A percentile compares a stretch with the other conserved stretches of the same genome.
These are phyloP conservation scores for Komagataella ulmi DNA, from an alignment of 805 yeast genomes.

Conservation along the genomic window DNA sequence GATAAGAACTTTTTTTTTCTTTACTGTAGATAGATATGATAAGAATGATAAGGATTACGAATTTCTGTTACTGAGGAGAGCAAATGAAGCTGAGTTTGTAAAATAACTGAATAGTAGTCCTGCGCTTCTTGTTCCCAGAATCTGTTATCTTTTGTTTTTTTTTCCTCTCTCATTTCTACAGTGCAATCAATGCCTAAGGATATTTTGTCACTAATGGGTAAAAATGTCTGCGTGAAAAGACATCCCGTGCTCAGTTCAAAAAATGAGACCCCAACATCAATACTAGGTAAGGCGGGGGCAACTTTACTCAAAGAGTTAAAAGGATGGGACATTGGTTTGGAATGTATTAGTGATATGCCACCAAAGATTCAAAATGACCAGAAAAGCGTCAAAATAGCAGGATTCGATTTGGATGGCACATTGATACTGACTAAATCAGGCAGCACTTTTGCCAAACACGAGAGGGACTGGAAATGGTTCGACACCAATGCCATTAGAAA, in stretches of 20 bases:
- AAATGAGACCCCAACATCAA: background rate
- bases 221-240: background rate
- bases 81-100: background rate
- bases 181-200: background rate
- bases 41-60: background rate
- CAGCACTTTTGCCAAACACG: slow-evolving; percentile 36
- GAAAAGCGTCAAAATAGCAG: slow-evolving; percentile 31
- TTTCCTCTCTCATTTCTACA: background rate
- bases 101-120: no score
- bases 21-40: slow-evolving; percentile 3
- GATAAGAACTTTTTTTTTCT: slow-evolving; percentile 13
- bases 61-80: no score
- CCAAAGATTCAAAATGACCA: background rate
- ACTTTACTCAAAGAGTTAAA: background rate
- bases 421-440: slow-evolving; percentile 56
- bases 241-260: background rate
- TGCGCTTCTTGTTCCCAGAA: background rate
- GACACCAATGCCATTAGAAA: slow-evolving; percentile 13
- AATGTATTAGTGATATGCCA: slow-evolving; percentile 1
- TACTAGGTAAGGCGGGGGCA: background rate
- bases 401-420: slow-evolving; percentile 83
- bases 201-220: background rate
- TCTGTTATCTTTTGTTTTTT: background rate
- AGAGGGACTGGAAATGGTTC: slow-evolving; percentile 66
- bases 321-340: background rate